These are phyloP conservation scores for Syncephalastrum contaminatum DNA, from an alignment of 371 early-diverging fungal species.

Conservation along the genomic window DNA sequence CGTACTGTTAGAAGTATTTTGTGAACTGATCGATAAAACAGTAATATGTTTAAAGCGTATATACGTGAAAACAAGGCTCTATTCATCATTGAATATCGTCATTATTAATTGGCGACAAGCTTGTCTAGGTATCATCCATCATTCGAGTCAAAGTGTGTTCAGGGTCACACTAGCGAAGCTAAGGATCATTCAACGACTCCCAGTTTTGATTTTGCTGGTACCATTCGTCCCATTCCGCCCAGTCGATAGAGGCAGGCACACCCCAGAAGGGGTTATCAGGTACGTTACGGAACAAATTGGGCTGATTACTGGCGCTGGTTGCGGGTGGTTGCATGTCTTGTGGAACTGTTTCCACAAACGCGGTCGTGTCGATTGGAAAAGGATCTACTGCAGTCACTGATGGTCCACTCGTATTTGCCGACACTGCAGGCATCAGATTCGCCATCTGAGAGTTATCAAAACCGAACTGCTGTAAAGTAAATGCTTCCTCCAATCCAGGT, in stretches of 20 bases:
- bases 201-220: constrained; percentile 17
- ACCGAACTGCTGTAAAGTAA: constrained; percentile 46
- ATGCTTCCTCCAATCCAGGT: constrained; percentile 27
- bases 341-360: background rate
- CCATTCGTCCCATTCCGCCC: constrained; percentile 49
- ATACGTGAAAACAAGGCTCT: too few species aligned
- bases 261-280: constrained; percentile 48
- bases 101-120: too few species aligned
- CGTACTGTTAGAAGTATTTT: too few species aligned
- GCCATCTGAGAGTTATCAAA: constrained; percentile 12
- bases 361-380: background rate
- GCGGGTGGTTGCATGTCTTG: background rate
- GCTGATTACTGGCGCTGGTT: background rate
- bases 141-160: too few species aligned
- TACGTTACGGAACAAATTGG: constrained; percentile 32
- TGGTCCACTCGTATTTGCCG: background rate
- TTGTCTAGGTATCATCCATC: too few species aligned
- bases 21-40: too few species aligned
- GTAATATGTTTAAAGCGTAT: too few species aligned
- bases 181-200: too few species aligned
- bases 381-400: background rate
- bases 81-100: too few species aligned
- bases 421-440: background rate
- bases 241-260: constrained; percentile 45
- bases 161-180: too few species aligned